A percentile compares a stretch with the other conserved stretches of the same genome.
These are phyloP conservation scores for Fraxinus latifolia DNA, from an alignment of 305 asterid genomes.

Conservation along the genomic window DNA sequence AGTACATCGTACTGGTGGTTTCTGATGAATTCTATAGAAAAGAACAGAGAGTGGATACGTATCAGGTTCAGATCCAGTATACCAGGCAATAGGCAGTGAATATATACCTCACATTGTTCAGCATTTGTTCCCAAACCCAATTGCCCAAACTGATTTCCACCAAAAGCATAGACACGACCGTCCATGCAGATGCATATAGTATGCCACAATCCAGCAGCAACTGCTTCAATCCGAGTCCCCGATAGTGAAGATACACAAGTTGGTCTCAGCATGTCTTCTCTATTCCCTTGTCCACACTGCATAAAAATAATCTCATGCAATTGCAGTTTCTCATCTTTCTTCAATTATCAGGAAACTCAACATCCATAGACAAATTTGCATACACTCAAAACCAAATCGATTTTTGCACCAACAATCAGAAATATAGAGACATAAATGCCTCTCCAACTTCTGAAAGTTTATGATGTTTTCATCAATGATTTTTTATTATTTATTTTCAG, in stretches of 20 bases:
- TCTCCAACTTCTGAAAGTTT: background rate
- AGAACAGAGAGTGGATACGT: slow-evolving; percentile 35
- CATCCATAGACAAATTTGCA: background rate
- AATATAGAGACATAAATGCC: background rate
- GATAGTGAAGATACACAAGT: slow-evolving; percentile 40
- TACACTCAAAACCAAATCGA: background rate
- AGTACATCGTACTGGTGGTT: slow-evolving; percentile 31
- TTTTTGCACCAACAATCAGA: background rate
- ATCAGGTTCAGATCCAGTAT: slow-evolving; percentile 30
- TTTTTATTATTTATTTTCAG: background rate
- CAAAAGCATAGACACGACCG: slow-evolving; percentile 43
- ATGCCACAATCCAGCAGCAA: slow-evolving; percentile 63
- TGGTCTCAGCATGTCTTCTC: slow-evolving; percentile 40
- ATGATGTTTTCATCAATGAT: background rate
- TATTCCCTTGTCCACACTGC: slow-evolving; percentile 61
- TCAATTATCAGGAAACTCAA: background rate
- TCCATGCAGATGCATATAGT: slow-evolving; percentile 40
- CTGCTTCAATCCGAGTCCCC: slow-evolving; percentile 36
- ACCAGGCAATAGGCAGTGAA: slow-evolving; percentile 3
- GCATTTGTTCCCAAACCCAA: slow-evolving; percentile 53
- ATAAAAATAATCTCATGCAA: background rate
- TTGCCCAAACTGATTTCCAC: slow-evolving; percentile 60
- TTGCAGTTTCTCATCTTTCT: background rate
- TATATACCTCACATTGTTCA: slow-evolving; percentile 51
- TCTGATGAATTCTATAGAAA: slow-evolving; percentile 43